Conservation (phyloP, 345 rosid genomes). For the Arabidopsis arenosa region DNA sequence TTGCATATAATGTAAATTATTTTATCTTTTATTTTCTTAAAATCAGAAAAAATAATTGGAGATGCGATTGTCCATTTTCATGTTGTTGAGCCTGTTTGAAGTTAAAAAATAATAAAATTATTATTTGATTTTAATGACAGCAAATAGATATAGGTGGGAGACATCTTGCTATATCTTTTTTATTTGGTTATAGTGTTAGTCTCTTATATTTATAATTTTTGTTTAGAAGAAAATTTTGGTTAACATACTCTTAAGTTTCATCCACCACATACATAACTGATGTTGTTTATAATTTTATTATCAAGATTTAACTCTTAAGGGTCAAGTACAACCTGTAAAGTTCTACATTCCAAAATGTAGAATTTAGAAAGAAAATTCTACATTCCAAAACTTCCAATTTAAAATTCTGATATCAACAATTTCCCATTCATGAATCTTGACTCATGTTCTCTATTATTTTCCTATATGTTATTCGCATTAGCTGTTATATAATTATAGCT, state of each 20-base stretch:
- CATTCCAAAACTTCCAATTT: not conserved
- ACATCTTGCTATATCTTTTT: too few relatives aligned
- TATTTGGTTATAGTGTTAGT: too few relatives aligned
- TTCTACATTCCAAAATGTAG: not conserved
- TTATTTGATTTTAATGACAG: not conserved
- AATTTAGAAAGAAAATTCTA: not conserved
- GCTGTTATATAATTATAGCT: not conserved
- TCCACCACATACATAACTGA: not conserved
- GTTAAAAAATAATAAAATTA: not conserved
- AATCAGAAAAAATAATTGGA: not conserved
- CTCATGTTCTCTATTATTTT: not conserved
- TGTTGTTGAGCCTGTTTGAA: constrained; percentile 3
- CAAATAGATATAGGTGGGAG: not conserved
- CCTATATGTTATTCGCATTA: not conserved
- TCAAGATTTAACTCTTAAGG: not conserved
- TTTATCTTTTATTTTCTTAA: not conserved
- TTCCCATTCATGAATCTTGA: not conserved
- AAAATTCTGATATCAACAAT: not conserved
- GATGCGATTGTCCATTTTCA: not conserved
- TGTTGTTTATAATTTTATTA: too few relatives aligned
- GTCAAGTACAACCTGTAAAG: not conserved
- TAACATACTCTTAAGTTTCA: not conserved
- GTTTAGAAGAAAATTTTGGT: not conserved
- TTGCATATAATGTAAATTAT: constrained; percentile 28
- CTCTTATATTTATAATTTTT: too few relatives aligned